Evolutionary conservation across 306 rosid genomes (phyloP), one percentile per base, ranked within the genome.

Genomic region (Erythrophleum fordii): DNA sequence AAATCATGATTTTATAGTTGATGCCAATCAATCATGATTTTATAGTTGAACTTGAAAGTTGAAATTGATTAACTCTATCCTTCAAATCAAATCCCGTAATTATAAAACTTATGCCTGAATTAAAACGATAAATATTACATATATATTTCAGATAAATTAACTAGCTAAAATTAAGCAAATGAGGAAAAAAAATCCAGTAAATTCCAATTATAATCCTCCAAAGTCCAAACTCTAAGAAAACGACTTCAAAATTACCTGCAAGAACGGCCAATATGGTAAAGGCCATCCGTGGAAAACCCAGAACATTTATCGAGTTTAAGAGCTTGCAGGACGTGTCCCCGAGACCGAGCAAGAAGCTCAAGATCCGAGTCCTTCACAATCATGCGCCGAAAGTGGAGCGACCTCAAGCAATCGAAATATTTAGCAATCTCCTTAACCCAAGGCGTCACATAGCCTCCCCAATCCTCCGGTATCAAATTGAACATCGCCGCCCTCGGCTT

Each of bases 401-500:
- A 85, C 89, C 61, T 95, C 29, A 95, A 82, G 81, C 97, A 85
- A 61, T 77, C 84, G 64, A 95, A 95, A 69, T 90, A 83, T 41
- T 72, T 79, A 0, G 90, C 80, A 56, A 95, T 93, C 87, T 88
- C 97, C 14, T 0, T 52, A 2, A 95, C 94, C 99, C 99, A 95
- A 1, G 98, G 97, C 5, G 91, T 93, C 12, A 91, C 98, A 25
- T 76, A 87, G 2, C 99, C 99, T 4, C 99, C 99, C 99, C 99
- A 95, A 76, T 95, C 94, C 87, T 95, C 98, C 2, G 97, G 98
- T 25, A 95, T 95, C 76, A 95, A 72, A 79, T 95, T 95, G 82
- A 95, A 95, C 99, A 95, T 95, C 10, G 99, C 97, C 2, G 99
- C 99, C 34, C 99, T 72, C 4, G 99, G 99, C 81, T 95, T 95